Percentiles rank a stretch among this genome's conserved stretches.
phyloP scores from a whole-genome alignment of 331 rosid species.

The Dryas integrifolia region DNA sequence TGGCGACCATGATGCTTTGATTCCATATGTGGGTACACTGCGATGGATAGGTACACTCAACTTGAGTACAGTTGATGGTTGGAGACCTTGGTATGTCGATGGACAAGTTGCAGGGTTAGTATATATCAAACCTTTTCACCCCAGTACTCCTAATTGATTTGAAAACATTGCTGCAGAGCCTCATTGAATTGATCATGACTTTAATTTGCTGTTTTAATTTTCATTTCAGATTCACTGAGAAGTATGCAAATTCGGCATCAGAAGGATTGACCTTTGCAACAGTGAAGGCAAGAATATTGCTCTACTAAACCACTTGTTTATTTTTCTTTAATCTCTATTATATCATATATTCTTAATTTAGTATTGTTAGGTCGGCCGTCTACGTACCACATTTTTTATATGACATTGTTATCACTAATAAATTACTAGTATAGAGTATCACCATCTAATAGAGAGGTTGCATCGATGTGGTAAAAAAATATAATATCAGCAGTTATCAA shows the following conservation, averaged over 20 bases:
- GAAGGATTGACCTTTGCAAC: slow-evolving; percentile 31
- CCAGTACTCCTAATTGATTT: too few relatives aligned
- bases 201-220: not conserved
- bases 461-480: too few relatives aligned
- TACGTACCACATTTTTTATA: too few relatives aligned
- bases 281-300: slow-evolving; percentile 21
- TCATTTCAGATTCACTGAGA: slow-evolving; percentile 15
- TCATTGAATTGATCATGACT: not conserved
- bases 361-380: too few relatives aligned
- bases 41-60: slow-evolving; percentile 16
- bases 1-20: slow-evolving; percentile 25
- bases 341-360: not conserved
- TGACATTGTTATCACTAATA: too few relatives aligned
- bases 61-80: slow-evolving; percentile 16
- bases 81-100: slow-evolving; percentile 26
- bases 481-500: too few relatives aligned
- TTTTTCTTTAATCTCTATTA: not conserved
- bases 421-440: too few relatives aligned
- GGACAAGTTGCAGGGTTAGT: slow-evolving; percentile 34
- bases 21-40: slow-evolving; percentile 23
- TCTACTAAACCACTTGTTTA: not conserved
- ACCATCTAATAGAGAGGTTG: too few relatives aligned
- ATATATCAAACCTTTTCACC: not conserved
- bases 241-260: not conserved
- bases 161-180: not conserved